Evolutionary conservation across 306 rosid species (phyloP), one percentile per base, ranked within the genome.

Genomic region (Inga laurina): DNA sequence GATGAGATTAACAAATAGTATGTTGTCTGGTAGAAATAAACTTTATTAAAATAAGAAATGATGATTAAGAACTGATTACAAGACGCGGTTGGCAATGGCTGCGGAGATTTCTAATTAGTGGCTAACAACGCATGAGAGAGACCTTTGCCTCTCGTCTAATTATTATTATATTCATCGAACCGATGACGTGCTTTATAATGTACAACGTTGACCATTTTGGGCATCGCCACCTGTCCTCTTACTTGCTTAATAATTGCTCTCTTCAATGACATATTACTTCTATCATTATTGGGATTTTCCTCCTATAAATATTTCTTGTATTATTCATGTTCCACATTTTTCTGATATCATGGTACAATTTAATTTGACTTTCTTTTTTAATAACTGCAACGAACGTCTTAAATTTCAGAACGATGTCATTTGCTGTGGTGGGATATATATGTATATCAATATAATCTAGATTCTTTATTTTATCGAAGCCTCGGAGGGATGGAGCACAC

Each of bases 41-140:
- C 21, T 52, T 5, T 3, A 54, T 35, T 75, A 19, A 21, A 35
- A 82, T 30, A 82, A 15, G 18, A 48, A 11, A 13, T 19, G 8
- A 75, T 2, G 46, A 39, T 56, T 48, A 3, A 30, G 12, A 82
- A 18, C n/a, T 54, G 21, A 54, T 21, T 19, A 57, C 12, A 57
- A 76, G 62, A 10, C 34, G 14, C 0, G 72, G 81, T 43, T 56
- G 24, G 64, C 34, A 77, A 56, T n/a, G 14, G 35, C 67, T 46
- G 66, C 43, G 39, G 22, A 66, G 45, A 44, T 76, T 69, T 69
- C 24, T 70, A 69, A 57, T 44, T 69, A 54, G 85, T 45, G 78
- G 75, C 82, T 70, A 77, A 45, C 41, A 68, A 82, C 12, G 62
- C 75, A 0, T 0, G 70, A 82, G 43, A 75, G 59, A 48, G n/a